Conservation (phyloP, 164 flowering plant genomes). For the Vitis rotundifolia region DNA sequence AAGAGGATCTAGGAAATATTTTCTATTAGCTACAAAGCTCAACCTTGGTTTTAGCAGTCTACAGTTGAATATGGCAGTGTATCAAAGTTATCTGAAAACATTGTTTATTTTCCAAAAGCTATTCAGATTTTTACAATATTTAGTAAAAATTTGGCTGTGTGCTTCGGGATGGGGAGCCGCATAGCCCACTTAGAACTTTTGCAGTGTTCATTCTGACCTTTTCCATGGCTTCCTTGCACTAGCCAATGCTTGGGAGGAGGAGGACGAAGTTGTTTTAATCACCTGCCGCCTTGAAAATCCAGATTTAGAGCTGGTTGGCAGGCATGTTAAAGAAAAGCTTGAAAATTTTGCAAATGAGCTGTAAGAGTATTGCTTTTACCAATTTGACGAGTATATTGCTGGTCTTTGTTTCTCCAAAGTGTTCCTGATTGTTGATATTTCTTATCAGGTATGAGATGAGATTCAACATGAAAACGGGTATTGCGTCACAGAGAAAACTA, state of each 20-base stretch:
- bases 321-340: constrained; percentile 59
- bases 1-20: no score
- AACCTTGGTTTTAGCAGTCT: no score
- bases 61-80: no score
- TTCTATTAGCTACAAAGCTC: no score
- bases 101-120: no score
- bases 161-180: no score
- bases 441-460: constrained; percentile 89
- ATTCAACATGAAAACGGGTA: constrained; percentile 85
- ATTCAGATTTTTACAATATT: no score
- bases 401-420: neutral
- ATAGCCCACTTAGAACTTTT: neutral
- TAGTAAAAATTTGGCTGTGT: no score
- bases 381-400: neutral
- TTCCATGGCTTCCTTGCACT: constrained; percentile 12
- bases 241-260: constrained; percentile 99
- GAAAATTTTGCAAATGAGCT: constrained; percentile 74
- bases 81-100: no score
- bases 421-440: constrained; percentile 11
- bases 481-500: constrained; percentile 77
- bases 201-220: constrained; percentile 9
- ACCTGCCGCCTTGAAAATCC: constrained; percentile 85
- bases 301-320: constrained; percentile 72
- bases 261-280: constrained; percentile 80
- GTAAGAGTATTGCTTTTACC: constrained; percentile 42